Conservation (phyloP, 768 basidiomycete species). For the Hypsizygus marmoreus region DNA sequence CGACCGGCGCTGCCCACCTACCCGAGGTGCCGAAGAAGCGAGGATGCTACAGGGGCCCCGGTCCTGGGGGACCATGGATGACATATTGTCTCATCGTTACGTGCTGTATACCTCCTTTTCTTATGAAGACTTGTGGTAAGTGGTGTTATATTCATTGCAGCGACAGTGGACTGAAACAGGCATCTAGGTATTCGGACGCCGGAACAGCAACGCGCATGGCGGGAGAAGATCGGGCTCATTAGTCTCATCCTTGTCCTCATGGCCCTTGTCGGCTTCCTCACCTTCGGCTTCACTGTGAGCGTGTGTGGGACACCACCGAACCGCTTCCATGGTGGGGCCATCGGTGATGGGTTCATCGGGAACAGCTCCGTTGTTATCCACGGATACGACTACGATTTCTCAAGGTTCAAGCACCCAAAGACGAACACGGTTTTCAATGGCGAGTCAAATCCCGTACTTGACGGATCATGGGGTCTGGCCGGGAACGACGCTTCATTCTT, state of each 20-base stretch:
- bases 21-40: conserved; percentile 40
- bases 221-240: conserved; percentile 96
- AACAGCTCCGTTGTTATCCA: conserved; percentile 89
- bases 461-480: conserved; percentile 72
- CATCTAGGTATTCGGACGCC: conserved; percentile 81
- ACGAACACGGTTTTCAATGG: conserved; percentile 74
- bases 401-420: conserved; percentile 80
- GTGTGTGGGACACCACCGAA: conserved; percentile 90
- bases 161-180: background rate
- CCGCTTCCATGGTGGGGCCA: conserved; percentile 77
- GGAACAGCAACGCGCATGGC: conserved; percentile 95
- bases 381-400: conserved; percentile 91
- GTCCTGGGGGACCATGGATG: conserved; percentile 95
- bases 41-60: conserved; percentile 75
- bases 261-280: conserved; percentile 95
- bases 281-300: conserved; percentile 94
- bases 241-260: conserved; percentile 79
- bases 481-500: conserved; percentile 93
- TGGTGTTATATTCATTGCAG: conserved; percentile 17
- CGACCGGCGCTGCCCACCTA: conserved; percentile 36
- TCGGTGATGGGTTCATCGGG: conserved; percentile 69
- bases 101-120: conserved; percentile 74
- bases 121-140: conserved; percentile 80
- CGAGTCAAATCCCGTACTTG: conserved; percentile 78
- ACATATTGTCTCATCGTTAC: conserved; percentile 89